Conservation (phyloP, 768 basidiomycete species). For the Cystofilobasidium macerans region DNA sequence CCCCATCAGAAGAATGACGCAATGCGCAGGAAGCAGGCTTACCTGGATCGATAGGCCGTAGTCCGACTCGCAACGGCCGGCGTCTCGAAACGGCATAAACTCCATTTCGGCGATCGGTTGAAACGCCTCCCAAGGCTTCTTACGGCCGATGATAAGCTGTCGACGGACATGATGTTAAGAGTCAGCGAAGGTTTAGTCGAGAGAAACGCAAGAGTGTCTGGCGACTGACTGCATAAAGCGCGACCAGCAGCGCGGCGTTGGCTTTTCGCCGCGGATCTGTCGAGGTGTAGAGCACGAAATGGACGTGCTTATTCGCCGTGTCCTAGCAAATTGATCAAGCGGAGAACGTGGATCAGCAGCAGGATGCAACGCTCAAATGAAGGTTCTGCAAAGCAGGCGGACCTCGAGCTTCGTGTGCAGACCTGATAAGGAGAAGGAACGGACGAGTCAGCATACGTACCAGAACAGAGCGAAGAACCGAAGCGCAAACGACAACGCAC, state of each 20-base stretch:
- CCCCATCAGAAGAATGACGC: no score
- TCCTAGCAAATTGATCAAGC: background rate
- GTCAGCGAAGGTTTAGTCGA: no score
- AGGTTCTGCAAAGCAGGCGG: background rate
- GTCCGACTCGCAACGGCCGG: slow-evolving; percentile 81
- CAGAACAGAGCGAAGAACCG: background rate
- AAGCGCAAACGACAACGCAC: slow-evolving; percentile 10
- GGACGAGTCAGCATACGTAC: background rate
- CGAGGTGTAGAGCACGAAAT: slow-evolving; percentile 72
- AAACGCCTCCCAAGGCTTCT: slow-evolving; percentile 87
- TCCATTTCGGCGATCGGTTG: slow-evolving; percentile 83
- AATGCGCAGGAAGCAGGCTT: no score
- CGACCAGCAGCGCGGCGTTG: slow-evolving; percentile 87
- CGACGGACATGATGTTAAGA: background rate
- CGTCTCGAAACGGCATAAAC: slow-evolving; percentile 92
- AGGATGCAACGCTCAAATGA: background rate
- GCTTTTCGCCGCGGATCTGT: slow-evolving; percentile 77
- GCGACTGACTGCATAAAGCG: slow-evolving; percentile 71
- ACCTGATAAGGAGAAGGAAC: background rate
- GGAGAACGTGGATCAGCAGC: background rate
- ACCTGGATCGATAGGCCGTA: slow-evolving; percentile 90
- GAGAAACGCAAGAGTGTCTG: background rate
- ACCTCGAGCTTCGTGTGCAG: slow-evolving; percentile 20
- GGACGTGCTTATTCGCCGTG: background rate
- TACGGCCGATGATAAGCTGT: slow-evolving; percentile 84